Base-by-base conservation (phyloP, 2,329 filamentous ascomycete genomes). In the Penicillium brevicompactum region DNA sequence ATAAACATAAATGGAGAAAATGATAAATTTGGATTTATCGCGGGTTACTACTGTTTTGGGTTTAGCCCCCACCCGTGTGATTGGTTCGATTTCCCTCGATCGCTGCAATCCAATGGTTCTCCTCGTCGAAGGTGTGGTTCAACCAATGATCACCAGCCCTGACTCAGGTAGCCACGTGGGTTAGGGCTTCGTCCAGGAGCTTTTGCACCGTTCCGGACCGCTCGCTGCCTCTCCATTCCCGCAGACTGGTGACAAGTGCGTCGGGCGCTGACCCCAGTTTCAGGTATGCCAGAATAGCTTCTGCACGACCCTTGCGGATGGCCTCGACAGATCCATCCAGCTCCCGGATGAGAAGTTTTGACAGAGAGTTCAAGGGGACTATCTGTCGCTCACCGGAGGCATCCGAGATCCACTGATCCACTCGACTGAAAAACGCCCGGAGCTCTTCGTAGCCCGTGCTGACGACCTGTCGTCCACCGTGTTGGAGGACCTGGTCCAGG, bases 221-320 rank as follows among this genome's bases (percentile, higher is more conserved):
- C 60, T 79, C 77, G 41, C 60, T 60, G 16, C 64, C 62, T 45
- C 70, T 64, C 77, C 77, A 79, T 45, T 57, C 55, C 24, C 57
- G 62, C 13, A 74, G 51, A 24, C 51, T 57, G 18, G 64, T 58
- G 18, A 56, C 51, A 46, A 73, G 50, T 3, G 22, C 40, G n/a
- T 60, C 57, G 31, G 59, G 56, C 56, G 27, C 34, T 30, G 64
- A 40, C 43, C 58, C 60, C 61, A 72, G 49, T 27, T 60, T 61
- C 50, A 72, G 61, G 57, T 71, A 76, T 45, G 66, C 65, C 43
- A 69, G 56, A 34, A 64, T 65, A 10, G 73, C 70, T 46, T 73
- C 67, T 43, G 74, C 74, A 51, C 74, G 73, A 58, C 67, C 72
- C 51, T 61, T 68, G 47, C 75, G 72, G 49, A 74, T 67, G 32